Base-by-base conservation (phyloP, 2,329 filamentous ascomycete genomes). In the Helicocarpus griseus region DNA sequence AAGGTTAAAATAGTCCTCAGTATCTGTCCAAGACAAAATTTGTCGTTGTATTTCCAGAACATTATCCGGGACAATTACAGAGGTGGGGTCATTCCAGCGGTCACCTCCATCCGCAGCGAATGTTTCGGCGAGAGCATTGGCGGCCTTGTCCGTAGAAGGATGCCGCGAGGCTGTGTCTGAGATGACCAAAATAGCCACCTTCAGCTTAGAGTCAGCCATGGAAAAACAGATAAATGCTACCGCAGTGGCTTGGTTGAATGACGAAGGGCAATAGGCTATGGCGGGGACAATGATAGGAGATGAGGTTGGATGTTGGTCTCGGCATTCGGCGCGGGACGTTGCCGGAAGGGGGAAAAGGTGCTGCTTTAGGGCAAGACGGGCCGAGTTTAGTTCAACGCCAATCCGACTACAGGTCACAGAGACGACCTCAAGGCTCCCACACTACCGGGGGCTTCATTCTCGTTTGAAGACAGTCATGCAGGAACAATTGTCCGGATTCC, bases 101-200 rank as follows among this genome's bases (percentile, higher is more conserved):
- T 77, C 80, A 3, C 75, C 77, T 11, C 83, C 86, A 54, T 86
- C 79, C 2, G 77, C 72, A 3, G 77, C 72, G 57, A 98, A 84
- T 13, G 89, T 82, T 49, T 84, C 75, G 45, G 80, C 76, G 4
- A 98, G 76, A 8, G 80, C 74, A 1, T 76, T 74, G 5, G 81
- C 81, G 7, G 87, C 85, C 56, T 81, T 81, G 70, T 98, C 93
- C 1, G 87, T 83, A 3, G 85, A 82, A 0, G 88, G 80, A 66
- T 95, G 85, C 59, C 81, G 77, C 7, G 84, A 82, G 5, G 90
- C 93, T 5, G 93, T 98, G 48, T 94, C 94, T 1, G 93, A 97
- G 36, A 98, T 78, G 58, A 97, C 79, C 50, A 98, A 77, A 46
- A 98, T 83, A 6, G 86, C 87, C 31, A 83, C 85, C 64, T 75